Evolutionary conservation across 495 filamentous ascomycete genomes (phyloP), one percentile per base, ranked within the genome.

Genomic region (Tuber umbilicatum): DNA sequence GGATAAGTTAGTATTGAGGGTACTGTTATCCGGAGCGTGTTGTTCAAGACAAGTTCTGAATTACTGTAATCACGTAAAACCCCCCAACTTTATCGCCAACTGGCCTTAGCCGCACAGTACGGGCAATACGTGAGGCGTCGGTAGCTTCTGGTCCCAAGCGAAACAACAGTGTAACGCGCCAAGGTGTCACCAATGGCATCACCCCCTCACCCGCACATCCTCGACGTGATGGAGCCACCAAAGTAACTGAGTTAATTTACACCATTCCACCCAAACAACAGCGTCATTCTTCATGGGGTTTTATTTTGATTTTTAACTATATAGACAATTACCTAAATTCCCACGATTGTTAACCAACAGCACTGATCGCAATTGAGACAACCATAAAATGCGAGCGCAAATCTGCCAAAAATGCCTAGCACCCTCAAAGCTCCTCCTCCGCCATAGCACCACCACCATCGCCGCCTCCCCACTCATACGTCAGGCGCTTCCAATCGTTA

Each of bases 391-490:
- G 55, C 55, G 55, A 64, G 14, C 55, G 35, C 55, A 64, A 35
- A 19, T 64, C 27, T 35, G 55, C 31, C 55, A 35, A 35, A 35
- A 6, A 64, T 64, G 21, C 55, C 67, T 45, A 74, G 77, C 41
- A 70, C 69, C 55, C 55, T 79, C 23, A 60, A 71, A 71, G 37
- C 55, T 43, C 42, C 77, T 39, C 75, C 37, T 27, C 39, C 27
- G 27, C 4, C 50, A 12, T 31, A 31, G 41, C 38, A 55, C 68
- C 41, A 75, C 60, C 72, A 43, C 67, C 16, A 27, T 55, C 35
- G 9, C 69, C 35, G 9, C 50, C 23, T 19, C 67, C 2, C 75
- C 76, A 78, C 73, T 72, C 68, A 55, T 42, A 68, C 76, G 47
- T 69, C 47, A 42, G 9, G 5, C 38, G 21, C 5, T 50, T 10